Percentiles rank a stretch among this genome's conserved stretches.
These are phyloP conservation scores for Pichia pseudocactophila DNA, from an alignment of 805 yeast species.

Conservation along the genomic window DNA sequence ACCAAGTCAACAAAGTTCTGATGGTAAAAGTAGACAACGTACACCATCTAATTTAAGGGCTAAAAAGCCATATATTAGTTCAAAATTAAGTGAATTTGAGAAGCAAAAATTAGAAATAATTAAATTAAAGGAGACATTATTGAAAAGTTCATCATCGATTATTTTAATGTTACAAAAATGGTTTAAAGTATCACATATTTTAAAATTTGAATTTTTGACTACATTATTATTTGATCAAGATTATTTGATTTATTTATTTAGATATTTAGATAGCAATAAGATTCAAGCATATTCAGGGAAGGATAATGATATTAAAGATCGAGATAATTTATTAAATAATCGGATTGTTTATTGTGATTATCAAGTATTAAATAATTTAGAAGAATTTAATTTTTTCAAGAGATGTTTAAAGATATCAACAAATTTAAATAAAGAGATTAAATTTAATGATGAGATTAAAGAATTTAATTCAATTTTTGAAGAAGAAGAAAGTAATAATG, in stretches of 20 bases:
- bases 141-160: constrained; percentile 51
- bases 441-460: constrained; percentile 9
- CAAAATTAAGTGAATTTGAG: constrained; percentile 16
- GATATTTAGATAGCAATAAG: constrained; percentile 25
- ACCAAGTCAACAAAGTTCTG: constrained; percentile 15
- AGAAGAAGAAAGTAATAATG: constrained; percentile 6
- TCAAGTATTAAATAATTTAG: constrained; percentile 18
- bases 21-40: constrained; percentile 19
- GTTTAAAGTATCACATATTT: constrained; percentile 70
- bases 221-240: constrained; percentile 69
- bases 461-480: constrained; percentile 16
- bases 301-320: constrained; percentile 22
- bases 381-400: constrained; percentile 16
- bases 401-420: constrained; percentile 4
- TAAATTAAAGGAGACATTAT: constrained; percentile 52
- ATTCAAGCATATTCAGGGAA: constrained; percentile 19
- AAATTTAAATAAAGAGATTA: constrained; percentile 7
- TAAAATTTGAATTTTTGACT: constrained; percentile 69
- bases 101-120: constrained; percentile 43
- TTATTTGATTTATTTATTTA: constrained; percentile 34
- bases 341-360: constrained; percentile 27
- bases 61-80: constrained; percentile 12
- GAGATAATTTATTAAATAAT: constrained; percentile 21
- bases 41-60: constrained; percentile 6
- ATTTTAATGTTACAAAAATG: constrained; percentile 52